Base-by-base conservation (phyloP, 345 rosid genomes). In the Chamaenerion angustifolium region DNA sequence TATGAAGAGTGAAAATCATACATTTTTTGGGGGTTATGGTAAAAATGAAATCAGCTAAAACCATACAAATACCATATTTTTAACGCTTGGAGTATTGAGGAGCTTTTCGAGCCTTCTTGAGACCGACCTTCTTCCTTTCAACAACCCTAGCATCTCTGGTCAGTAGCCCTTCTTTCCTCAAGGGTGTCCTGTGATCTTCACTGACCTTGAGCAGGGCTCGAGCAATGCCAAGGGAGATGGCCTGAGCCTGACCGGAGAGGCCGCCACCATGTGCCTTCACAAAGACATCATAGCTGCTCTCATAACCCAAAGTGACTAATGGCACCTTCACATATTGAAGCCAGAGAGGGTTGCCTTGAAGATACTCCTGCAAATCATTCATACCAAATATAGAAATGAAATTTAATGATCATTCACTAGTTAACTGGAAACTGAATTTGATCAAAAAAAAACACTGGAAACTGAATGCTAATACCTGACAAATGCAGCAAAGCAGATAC, bases 191-290 rank as follows among this genome's bases (percentile, higher is more conserved):
- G 57, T 86, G 94, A 67, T 65, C 74, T 44, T 62, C 75, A 27
- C 85, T 90, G 44, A 90, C 87, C 77, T 83, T 90, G 3, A 86
- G 60, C 66, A 83, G 63, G 0, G 98, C 96, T 51, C 95, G 92
- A 45, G 98, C 98, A 43, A 90, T 53, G 56, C 95, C 96, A 0
- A 80, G 87, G 8, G 96, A 72, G 57, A 90, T 86, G 0, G 98
- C 96, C 68, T 90, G 98, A 51, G 96, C 96, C 70, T 90, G 96
- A 62, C 98, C 98, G 4, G 93, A 75, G 23, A 90, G 96, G 44
- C 96, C 96, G 0, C 96, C 96, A 1, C 96, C 98, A 49, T 81
- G 95, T 11, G 94, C 96, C 72, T 90, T 90, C 11, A 86, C 93
- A 58, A 90, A 83, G 17, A 90, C 83, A 11, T 90, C 95, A 15